phyloP scores from a whole-genome alignment of 441 rosid genomes.

The Euphorbia schlechtendalii region DNA sequence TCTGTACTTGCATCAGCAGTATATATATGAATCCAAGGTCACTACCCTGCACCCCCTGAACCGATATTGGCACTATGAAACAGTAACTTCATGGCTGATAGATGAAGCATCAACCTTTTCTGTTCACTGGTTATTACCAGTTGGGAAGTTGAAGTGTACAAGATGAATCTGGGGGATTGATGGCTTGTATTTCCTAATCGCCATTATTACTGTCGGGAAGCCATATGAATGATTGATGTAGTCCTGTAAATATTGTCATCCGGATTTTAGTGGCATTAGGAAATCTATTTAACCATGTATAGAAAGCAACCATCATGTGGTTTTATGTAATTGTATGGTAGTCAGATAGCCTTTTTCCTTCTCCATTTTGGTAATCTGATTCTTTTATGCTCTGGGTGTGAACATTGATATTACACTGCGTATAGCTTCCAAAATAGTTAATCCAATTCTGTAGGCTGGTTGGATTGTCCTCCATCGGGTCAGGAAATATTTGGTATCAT shows the following conservation, averaged over 20 bases:
- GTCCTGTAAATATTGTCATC: neutral
- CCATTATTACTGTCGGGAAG: neutral
- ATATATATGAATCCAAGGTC: neutral
- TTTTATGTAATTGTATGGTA: neutral
- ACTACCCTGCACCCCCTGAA: neutral
- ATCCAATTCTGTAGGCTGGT: conserved; percentile 60
- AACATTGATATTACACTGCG: neutral
- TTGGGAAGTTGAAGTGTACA: neutral
- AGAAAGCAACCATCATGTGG: neutral
- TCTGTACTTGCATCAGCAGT: neutral
- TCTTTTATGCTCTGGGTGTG: neutral
- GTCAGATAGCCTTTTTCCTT: neutral
- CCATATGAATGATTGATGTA: neutral
- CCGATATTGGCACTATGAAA: neutral
- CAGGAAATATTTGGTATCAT: conserved; percentile 58
- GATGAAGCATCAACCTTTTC: neutral
- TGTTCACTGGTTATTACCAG: neutral
- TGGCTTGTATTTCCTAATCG: neutral
- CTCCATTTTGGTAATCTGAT: conserved; percentile 18
- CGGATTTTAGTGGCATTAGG: neutral
- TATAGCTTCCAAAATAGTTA: neutral
- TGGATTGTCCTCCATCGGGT: conserved; percentile 85
- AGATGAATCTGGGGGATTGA: neutral
- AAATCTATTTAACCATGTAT: neutral
- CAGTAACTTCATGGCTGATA: neutral